Evolutionary conservation across 2,329 filamentous ascomycete species (phyloP).

Genomic region (Graphiopsis chlorocephala): DNA sequence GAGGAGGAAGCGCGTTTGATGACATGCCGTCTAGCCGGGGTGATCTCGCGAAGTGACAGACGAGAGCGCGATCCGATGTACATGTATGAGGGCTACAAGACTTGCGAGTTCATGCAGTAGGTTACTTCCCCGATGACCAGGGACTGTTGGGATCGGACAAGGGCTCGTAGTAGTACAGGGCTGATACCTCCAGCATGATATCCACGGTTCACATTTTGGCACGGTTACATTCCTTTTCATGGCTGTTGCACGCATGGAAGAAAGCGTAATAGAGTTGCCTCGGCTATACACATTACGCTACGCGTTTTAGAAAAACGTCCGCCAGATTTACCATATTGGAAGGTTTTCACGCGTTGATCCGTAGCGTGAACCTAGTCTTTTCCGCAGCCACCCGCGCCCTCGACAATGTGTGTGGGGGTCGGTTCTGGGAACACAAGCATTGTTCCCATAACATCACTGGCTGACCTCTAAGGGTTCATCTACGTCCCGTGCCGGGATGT

Average conservation of each 20-base stretch:
- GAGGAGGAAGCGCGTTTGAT: slow-evolving; percentile 14
- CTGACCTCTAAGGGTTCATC: not conserved
- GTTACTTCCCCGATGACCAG: not conserved
- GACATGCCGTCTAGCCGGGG: slow-evolving; percentile 3
- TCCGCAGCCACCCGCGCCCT: not conserved
- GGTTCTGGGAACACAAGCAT: not conserved
- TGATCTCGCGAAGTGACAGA: not conserved
- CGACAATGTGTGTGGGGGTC: not conserved
- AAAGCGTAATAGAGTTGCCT: not conserved
- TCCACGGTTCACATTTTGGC: not conserved
- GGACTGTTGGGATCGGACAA: not conserved
- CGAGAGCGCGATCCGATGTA: not conserved
- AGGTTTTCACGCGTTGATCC: not conserved
- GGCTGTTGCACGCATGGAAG: not conserved
- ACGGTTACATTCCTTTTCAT: not conserved
- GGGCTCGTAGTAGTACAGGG: not conserved
- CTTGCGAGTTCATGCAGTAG: not conserved
- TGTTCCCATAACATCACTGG: not conserved
- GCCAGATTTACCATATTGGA: not conserved
- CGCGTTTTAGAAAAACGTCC: not conserved
- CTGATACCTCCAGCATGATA: not conserved
- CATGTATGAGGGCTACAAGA: not conserved
- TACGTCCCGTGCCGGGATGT: not conserved
- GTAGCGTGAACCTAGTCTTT: not conserved
- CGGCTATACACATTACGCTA: not conserved